Percentiles rank a stretch among this genome's conserved stretches.
These are phyloP conservation scores for Tetraselmis chui DNA, from an alignment of 139 green algal genomes.

Conservation along the genomic window DNA sequence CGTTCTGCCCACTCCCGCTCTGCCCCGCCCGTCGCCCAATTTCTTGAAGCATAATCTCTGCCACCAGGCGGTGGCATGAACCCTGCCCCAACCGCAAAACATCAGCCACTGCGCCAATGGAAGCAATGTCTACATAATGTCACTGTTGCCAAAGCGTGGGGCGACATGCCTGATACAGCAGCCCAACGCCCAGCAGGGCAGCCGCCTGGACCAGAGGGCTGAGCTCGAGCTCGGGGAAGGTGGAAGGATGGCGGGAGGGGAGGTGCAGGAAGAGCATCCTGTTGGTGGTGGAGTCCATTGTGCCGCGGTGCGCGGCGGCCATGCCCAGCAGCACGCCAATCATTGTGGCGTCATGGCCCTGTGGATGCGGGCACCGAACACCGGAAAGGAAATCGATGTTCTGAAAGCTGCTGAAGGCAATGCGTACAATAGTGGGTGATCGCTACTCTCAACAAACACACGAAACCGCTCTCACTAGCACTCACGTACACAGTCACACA, in stretches of 20 bases:
- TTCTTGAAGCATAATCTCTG: slow-evolving; percentile 84
- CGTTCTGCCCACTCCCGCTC: slow-evolving; percentile 6
- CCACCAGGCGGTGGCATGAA: slow-evolving; percentile 59
- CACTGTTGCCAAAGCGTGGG: no score
- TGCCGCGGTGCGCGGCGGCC: slow-evolving; percentile 43
- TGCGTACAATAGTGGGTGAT: no score
- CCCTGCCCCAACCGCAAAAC: slow-evolving; percentile 37
- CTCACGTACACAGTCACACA: no score
- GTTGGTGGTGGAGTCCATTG: slow-evolving; percentile 57
- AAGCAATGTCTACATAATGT: no score
- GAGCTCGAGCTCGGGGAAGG: slow-evolving; percentile 91
- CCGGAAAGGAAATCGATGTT: no score
- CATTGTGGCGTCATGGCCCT: slow-evolving; percentile 69
- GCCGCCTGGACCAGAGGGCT: slow-evolving; percentile 64
- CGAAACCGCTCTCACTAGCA: no score
- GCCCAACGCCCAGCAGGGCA: slow-evolving; percentile 2
- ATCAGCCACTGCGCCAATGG: no score
- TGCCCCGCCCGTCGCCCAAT: slow-evolving; percentile 58
- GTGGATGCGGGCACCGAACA: no score
- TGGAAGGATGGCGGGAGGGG: slow-evolving; percentile 69
- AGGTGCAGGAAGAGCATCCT: slow-evolving; percentile 93
- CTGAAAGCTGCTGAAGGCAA: no score
- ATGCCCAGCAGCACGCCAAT: slow-evolving; percentile 83
- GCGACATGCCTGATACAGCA: neutral
- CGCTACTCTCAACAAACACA: no score